Evolutionary conservation across 2,329 filamentous ascomycete species (phyloP).

Genomic region (Nannizziopsis arthrosporioides): DNA sequence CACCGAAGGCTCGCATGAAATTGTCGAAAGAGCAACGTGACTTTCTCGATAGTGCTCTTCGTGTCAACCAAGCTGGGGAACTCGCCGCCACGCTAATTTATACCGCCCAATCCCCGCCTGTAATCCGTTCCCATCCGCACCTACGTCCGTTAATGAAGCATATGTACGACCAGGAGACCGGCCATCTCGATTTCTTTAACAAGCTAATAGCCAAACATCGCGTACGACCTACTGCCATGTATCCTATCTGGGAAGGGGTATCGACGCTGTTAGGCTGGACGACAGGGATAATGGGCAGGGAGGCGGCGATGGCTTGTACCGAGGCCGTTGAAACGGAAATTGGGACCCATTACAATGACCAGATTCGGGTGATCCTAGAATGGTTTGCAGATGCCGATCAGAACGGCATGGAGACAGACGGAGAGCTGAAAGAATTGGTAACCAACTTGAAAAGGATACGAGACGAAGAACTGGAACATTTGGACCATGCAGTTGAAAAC

Average conservation of each 20-base stretch:
- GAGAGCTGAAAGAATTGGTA: conserved; percentile 63
- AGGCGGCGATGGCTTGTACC: conserved; percentile 96
- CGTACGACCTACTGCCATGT: conserved; percentile 83
- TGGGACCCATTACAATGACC: conserved; percentile 85
- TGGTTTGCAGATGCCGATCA: conserved; percentile 68
- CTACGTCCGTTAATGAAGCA: conserved; percentile 85
- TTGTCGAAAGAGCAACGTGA: conserved; percentile 59
- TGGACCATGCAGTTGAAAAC: conserved; percentile 88
- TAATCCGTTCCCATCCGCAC: conserved; percentile 70
- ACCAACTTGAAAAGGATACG: conserved; percentile 67
- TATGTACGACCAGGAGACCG: conserved; percentile 95
- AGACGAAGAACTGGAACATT: conserved; percentile 92
- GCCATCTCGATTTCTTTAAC: conserved; percentile 80
- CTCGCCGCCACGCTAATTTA: conserved; percentile 95
- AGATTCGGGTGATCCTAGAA: conserved; percentile 68
- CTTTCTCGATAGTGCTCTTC: conserved; percentile 68
- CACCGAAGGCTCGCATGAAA: conserved; percentile 38
- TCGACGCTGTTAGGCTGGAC: conserved; percentile 77
- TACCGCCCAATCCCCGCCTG: conserved; percentile 69
- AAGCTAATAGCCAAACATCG: conserved; percentile 69
- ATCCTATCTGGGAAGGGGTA: conserved; percentile 74
- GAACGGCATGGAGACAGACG: conserved; percentile 66
- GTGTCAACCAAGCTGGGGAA: conserved; percentile 95
- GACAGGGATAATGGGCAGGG: conserved; percentile 76
- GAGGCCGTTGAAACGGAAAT: conserved; percentile 99